These are phyloP conservation scores for Geotrichum histeridarum DNA, from an alignment of 1,139 yeast genomes.

Conservation along the genomic window DNA sequence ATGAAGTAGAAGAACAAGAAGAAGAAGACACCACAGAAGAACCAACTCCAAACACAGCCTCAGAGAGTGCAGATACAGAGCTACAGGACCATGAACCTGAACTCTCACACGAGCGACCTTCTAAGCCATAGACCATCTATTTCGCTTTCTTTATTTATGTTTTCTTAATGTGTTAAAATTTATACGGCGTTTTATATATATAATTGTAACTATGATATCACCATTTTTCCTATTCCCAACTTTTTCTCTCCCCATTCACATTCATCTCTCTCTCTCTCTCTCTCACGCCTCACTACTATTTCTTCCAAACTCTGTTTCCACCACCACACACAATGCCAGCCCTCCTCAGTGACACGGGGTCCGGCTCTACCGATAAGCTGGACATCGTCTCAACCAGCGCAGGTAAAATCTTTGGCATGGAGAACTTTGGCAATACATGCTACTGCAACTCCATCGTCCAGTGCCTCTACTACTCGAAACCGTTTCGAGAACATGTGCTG, in stretches of 20 bases:
- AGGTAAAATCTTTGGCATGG: conserved; percentile 78
- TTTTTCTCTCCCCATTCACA: neutral
- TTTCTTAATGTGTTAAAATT: neutral
- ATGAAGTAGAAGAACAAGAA: neutral
- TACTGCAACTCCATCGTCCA: conserved; percentile 91
- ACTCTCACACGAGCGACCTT: no score
- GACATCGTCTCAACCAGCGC: conserved; percentile 30
- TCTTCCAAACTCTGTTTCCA: neutral
- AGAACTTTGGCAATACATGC: conserved; percentile 90
- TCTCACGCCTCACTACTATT: neutral
- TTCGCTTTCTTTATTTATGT: neutral
- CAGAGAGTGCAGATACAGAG: no score
- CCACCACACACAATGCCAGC: neutral
- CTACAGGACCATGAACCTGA: no score
- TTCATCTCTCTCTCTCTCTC: neutral
- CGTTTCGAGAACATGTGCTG: conserved; percentile 58
- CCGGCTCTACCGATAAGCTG: neutral
- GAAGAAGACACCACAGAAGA: neutral
- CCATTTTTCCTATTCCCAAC: conserved; percentile 3
- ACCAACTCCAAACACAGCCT: no score
- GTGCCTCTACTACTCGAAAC: conserved; percentile 70
- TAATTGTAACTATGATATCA: neutral
- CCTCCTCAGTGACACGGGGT: neutral
- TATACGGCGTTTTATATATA: neutral
- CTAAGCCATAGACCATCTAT: neutral